Conservation (phyloP, 371 early-diverging fungal genomes). For the Haplosporangium sp. region DNA sequence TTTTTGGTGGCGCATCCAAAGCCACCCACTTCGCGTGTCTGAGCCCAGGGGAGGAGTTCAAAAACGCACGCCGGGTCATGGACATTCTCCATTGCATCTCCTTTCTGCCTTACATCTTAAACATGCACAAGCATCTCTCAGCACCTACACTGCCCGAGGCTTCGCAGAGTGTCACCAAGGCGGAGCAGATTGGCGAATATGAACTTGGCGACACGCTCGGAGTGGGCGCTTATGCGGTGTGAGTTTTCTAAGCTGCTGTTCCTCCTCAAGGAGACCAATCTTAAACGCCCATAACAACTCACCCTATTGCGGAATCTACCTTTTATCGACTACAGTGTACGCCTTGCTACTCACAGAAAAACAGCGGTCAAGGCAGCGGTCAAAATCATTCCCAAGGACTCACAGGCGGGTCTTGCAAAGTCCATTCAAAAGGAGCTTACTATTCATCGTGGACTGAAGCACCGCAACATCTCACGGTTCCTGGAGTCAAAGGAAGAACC, state of each 20-base stretch:
- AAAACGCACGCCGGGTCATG: too few relatives aligned
- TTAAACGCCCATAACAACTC: background rate
- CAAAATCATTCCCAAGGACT: slow-evolving; percentile 62
- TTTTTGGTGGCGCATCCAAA: background rate
- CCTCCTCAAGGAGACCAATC: background rate
- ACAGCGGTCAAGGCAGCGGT: slow-evolving; percentile 59
- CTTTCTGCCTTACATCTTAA: background rate
- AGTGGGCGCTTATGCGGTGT: slow-evolving; percentile 69
- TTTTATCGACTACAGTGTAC: slow-evolving; percentile 50
- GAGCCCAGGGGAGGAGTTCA: background rate
- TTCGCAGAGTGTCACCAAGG: slow-evolving; percentile 41
- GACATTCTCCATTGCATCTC: background rate
- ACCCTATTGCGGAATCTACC: too few relatives aligned
- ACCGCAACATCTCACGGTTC: slow-evolving; percentile 64
- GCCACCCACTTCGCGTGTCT: background rate
- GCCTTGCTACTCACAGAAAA: slow-evolving; percentile 57
- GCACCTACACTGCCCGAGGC: slow-evolving; percentile 49
- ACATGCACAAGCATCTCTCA: slow-evolving; percentile 50
- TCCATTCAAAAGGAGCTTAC: slow-evolving; percentile 62
- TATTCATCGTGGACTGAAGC: slow-evolving; percentile 60
- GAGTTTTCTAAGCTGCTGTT: background rate
- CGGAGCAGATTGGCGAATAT: slow-evolving; percentile 49
- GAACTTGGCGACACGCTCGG: slow-evolving; percentile 61
- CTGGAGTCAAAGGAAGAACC: slow-evolving; percentile 60
- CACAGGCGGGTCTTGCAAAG: slow-evolving; percentile 27